Conservation (phyloP, 495 filamentous ascomycete genomes). For the Aspergillus leporis region DNA sequence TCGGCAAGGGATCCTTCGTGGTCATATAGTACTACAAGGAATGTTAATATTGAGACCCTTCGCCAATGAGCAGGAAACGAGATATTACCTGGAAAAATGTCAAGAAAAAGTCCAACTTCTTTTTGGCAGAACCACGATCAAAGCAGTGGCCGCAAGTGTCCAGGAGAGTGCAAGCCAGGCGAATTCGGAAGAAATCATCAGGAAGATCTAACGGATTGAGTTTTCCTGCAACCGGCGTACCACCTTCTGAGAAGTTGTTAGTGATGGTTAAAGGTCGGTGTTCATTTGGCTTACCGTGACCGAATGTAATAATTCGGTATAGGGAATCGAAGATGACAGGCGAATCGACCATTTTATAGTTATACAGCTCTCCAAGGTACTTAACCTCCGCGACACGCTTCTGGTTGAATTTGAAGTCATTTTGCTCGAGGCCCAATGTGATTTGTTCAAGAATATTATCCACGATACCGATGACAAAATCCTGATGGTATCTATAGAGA, state of each 20-base stretch:
- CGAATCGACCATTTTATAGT: constrained; percentile 96
- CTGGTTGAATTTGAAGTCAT: constrained; percentile 98
- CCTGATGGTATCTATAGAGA: constrained; percentile 86
- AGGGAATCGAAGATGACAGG: constrained; percentile 93
- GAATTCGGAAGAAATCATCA: constrained; percentile 95
- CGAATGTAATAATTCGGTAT: constrained; percentile 91
- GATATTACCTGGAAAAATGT: constrained; percentile 78
- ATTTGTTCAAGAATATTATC: constrained; percentile 90
- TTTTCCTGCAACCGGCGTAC: constrained; percentile 76
- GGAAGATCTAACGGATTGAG: constrained; percentile 77
- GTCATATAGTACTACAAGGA: constrained; percentile 80
- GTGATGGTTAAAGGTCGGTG: background rate
- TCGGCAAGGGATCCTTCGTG: constrained; percentile 88
- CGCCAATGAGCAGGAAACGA: background rate
- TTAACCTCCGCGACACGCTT: constrained; percentile 94
- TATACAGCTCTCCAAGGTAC: constrained; percentile 95
- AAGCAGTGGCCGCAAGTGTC: constrained; percentile 97
- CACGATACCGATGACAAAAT: constrained; percentile 83
- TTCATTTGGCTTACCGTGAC: constrained; percentile 61
- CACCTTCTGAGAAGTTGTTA: constrained; percentile 52
- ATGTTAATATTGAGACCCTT: constrained; percentile 20
- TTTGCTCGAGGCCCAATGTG: constrained; percentile 84
- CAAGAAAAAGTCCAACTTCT: constrained; percentile 98
- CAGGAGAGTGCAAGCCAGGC: constrained; percentile 82
- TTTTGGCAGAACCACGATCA: constrained; percentile 87